Evolutionary conservation across 441 rosid genomes (phyloP).

Genomic region (Pelargonium fulgidum): DNA sequence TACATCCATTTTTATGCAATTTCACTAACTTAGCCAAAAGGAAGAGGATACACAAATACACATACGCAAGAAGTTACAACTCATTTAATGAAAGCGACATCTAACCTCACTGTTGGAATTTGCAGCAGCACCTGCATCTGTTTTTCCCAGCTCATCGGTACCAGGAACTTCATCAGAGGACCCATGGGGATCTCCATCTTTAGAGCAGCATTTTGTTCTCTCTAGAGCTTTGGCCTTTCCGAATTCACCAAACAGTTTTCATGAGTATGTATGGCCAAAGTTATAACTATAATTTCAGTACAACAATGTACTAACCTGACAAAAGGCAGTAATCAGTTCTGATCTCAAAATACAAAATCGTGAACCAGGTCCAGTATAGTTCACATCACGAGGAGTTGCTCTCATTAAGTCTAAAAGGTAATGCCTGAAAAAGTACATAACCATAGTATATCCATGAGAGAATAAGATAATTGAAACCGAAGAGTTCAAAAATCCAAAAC

Average conservation of each 20-base stretch:
- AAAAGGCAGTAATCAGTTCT: conserved; percentile 83
- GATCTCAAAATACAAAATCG: conserved; percentile 94
- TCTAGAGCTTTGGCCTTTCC: conserved; percentile 62
- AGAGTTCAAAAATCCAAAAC: background rate
- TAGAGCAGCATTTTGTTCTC: conserved; percentile 36
- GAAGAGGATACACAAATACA: background rate
- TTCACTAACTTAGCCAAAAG: background rate
- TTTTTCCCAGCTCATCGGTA: conserved; percentile 26
- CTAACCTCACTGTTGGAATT: background rate
- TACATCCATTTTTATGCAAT: background rate
- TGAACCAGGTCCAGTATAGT: conserved; percentile 82
- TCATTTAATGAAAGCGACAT: background rate
- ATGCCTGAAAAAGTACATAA: conserved; percentile 40
- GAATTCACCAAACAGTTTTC: conserved; percentile 17
- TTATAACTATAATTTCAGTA: background rate
- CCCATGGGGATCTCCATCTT: conserved; percentile 35
- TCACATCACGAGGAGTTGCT: conserved; percentile 99
- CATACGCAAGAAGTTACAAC: background rate
- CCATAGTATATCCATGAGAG: background rate
- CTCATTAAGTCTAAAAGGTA: conserved; percentile 99
- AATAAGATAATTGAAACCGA: background rate
- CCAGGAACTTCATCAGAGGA: conserved; percentile 30
- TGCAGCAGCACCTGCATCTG: conserved; percentile 20
- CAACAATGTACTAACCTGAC: conserved; percentile 44
- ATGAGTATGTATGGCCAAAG: conserved; percentile 13